phyloP scores from a whole-genome alignment of 2,329 filamentous ascomycete species.

The Aschersonia sp. region DNA sequence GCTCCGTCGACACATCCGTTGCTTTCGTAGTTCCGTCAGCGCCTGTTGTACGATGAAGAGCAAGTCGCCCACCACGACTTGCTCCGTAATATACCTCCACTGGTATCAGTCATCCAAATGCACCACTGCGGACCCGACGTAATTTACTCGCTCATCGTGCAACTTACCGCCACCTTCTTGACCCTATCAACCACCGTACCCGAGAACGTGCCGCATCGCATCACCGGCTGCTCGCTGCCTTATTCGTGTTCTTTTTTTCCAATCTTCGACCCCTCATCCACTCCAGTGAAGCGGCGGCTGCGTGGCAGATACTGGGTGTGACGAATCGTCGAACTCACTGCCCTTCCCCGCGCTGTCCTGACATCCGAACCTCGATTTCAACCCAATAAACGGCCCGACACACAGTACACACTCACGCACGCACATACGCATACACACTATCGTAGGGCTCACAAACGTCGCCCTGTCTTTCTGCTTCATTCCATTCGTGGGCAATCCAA shows the following conservation, averaged over 20 bases:
- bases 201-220: background rate
- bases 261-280: background rate
- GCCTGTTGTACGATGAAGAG: no score
- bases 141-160: background rate
- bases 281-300: background rate
- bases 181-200: no score
- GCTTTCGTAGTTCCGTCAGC: no score
- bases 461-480: background rate
- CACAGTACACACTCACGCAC: background rate
- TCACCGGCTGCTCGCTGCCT: background rate
- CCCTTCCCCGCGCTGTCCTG: background rate
- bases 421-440: background rate
- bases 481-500: background rate
- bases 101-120: no score
- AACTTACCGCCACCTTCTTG: background rate
- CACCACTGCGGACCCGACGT: background rate
- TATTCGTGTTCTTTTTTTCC: background rate
- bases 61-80: no score
- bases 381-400: slow-evolving; percentile 1
- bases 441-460: background rate
- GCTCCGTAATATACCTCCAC: no score
- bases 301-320: background rate
- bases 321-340: background rate
- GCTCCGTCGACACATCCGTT: no score
- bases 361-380: slow-evolving; percentile 1